Conservation (phyloP, 1,284 basidiomycete species). For the Jaminaea rosea region DNA sequence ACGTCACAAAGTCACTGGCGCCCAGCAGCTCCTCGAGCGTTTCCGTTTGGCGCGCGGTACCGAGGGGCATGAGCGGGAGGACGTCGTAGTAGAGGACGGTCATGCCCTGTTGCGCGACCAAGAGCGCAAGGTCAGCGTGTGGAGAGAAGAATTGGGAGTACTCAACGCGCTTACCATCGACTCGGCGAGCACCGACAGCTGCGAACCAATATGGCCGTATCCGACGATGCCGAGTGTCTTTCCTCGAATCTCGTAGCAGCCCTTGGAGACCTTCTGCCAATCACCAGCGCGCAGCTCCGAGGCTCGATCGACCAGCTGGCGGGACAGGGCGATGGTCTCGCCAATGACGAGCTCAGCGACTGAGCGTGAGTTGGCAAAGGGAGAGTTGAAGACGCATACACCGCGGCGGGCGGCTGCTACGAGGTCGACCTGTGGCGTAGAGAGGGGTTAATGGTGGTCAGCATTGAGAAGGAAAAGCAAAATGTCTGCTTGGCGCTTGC, state of each 20-base stretch:
- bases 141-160: too few relatives aligned
- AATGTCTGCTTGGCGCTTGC: too few relatives aligned
- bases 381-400: constrained; percentile 98
- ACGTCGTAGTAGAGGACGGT: constrained; percentile 93
- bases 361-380: constrained; percentile 97
- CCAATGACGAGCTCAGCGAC: constrained; percentile 96
- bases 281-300: constrained; percentile 77
- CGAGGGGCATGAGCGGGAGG: constrained; percentile 94
- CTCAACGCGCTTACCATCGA: too few relatives aligned
- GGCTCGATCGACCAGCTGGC: constrained; percentile 83
- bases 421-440: too few relatives aligned
- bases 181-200: constrained; percentile 93
- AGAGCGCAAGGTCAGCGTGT: too few relatives aligned
- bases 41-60: constrained; percentile 81
- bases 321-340: constrained; percentile 86
- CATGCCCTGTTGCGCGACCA: too few relatives aligned
- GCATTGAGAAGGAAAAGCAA: too few relatives aligned
- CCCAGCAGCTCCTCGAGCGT: constrained; percentile 68
- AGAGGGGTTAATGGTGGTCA: too few relatives aligned
- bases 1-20: constrained; percentile 79
- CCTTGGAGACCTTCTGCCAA: constrained; percentile 99
- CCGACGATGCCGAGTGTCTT: constrained; percentile 97
- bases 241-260: constrained; percentile 94
- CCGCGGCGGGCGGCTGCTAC: constrained; percentile 72
- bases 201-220: constrained; percentile 96